Evolutionary conservation across 2,329 filamentous ascomycete species (phyloP), one percentile per base, ranked within the genome.

Genomic region (Aurifilum marmelostoma): DNA sequence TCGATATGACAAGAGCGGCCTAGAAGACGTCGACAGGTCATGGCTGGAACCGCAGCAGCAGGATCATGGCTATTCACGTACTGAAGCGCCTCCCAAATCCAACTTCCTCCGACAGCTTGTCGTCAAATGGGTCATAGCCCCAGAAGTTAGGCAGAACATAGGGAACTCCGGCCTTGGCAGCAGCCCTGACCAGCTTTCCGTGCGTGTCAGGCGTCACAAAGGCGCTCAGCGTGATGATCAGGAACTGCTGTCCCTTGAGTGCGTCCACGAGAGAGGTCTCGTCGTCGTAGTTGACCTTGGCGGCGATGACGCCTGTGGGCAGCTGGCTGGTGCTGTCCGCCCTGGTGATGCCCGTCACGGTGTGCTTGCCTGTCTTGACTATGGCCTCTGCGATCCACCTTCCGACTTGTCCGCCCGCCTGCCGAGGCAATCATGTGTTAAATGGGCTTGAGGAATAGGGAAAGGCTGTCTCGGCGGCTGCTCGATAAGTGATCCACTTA

Each of bases 281-380:
- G 24, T 84, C 77, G 18, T 81, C 73, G 75, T 88, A 88, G 77
- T 87, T 77, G 68, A 85, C 75, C 32, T 73, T 75, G 29, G 77
- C 79, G 47, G 81, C 74, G 5, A 74, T 72, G 59, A 84, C 75
- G 27, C 77, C 82, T 0, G 74, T 71, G 9, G 82, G 83, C 3
- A 86, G 76, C 0, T 72, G 78, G 69, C 72, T 77, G 3, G 75
- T 80, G 72, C 83, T 84, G 39, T 79, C 81, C 1, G 71, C 65
- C 59, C 85, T 84, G 1, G 82, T 82, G 54, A 88, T 75, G 69
- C 83, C 83, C 1, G 84, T 87, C 69, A 88, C 75, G 18, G 73
- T 81, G 74, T 85, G 83, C 60, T 81, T 81, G 66, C 82, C 82
- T 34, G 78, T 79, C 50, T 78, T 76, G 59, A 83, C 73, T 5